phyloP scores from a whole-genome alignment of 2,329 filamentous ascomycete species.

The Parascedosporium putredinis region DNA sequence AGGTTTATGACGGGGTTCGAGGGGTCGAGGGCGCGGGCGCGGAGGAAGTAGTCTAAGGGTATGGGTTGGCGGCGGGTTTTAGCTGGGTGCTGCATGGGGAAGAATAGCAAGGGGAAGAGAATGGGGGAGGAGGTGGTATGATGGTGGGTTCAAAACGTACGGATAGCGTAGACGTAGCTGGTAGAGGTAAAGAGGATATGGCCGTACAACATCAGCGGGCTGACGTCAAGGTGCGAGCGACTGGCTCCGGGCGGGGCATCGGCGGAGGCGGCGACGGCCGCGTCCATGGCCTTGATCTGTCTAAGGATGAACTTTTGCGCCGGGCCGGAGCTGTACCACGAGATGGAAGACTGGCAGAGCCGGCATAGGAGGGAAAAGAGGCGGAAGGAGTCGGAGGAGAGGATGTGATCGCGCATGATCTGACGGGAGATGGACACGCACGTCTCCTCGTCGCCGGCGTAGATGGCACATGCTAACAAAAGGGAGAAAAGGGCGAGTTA shows the following conservation, averaged over 20 bases:
- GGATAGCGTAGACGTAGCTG: conserved; percentile 73
- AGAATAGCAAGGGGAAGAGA: not conserved
- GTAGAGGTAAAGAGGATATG: conserved; percentile 80
- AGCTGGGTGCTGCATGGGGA: not conserved
- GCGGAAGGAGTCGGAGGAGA: conserved; percentile 71
- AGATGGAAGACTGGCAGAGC: conserved; percentile 60
- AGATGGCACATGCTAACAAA: conserved; percentile 62
- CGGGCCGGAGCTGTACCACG: conserved; percentile 70
- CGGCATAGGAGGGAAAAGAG: conserved; percentile 72
- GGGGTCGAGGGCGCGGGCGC: conserved; percentile 64
- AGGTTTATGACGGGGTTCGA: conserved; percentile 70
- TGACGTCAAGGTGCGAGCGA: conserved; percentile 54
- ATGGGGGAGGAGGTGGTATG: not conserved
- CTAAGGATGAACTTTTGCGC: conserved; percentile 86
- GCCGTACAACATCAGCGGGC: conserved; percentile 77
- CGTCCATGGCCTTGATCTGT: conserved; percentile 84
- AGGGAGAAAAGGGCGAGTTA: conserved; percentile 10
- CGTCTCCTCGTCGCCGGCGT: conserved; percentile 68
- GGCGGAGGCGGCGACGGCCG: conserved; percentile 27
- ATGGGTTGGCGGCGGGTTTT: not conserved
- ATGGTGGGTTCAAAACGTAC: conserved; percentile 27
- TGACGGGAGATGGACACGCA: conserved; percentile 65
- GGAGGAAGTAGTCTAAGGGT: conserved; percentile 64
- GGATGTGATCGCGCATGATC: conserved; percentile 74
- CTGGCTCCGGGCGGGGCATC: conserved; percentile 22